phyloP scores from a whole-genome alignment of 129 eudicot species.

The Smallanthus sonchifolius region DNA sequence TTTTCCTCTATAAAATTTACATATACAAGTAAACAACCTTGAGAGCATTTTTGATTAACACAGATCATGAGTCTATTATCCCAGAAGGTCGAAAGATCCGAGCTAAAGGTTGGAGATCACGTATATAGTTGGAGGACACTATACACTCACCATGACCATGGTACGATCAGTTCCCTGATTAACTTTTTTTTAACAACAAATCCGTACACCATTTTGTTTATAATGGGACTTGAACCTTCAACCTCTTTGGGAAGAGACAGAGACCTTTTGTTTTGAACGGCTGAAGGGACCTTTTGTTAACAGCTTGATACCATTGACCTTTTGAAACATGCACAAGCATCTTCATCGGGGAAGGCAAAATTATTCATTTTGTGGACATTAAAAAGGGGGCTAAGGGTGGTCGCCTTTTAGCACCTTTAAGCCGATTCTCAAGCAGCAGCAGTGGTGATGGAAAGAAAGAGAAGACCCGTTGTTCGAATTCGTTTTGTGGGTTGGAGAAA shows the following conservation, averaged over 20 bases:
- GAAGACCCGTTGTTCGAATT: neutral
- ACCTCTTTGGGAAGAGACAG: too few relatives aligned
- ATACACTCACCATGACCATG: slow-evolving; percentile 14
- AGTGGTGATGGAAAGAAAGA: too few relatives aligned
- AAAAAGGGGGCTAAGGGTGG: neutral
- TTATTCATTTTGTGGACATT: slow-evolving; percentile 18
- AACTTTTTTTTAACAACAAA: neutral
- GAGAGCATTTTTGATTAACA: neutral
- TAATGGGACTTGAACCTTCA: too few relatives aligned
- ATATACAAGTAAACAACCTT: neutral
- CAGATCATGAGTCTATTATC: neutral
- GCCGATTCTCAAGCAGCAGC: neutral
- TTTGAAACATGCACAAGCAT: neutral
- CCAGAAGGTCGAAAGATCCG: neutral
- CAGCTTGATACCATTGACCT: too few relatives aligned
- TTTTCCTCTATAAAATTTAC: neutral
- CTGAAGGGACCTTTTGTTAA: too few relatives aligned
- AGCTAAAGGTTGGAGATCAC: slow-evolving; percentile 16
- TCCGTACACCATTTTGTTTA: too few relatives aligned
- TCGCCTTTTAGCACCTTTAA: neutral
- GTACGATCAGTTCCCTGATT: neutral
- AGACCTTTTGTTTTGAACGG: too few relatives aligned
- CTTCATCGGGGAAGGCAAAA: neutral
- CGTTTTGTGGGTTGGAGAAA: slow-evolving; percentile 3
- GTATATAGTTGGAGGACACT: slow-evolving; percentile 3